Evolutionary conservation across 805 yeast genomes (phyloP), one percentile per base, ranked within the genome.

Genomic region (Myxozyma mucilagina): DNA sequence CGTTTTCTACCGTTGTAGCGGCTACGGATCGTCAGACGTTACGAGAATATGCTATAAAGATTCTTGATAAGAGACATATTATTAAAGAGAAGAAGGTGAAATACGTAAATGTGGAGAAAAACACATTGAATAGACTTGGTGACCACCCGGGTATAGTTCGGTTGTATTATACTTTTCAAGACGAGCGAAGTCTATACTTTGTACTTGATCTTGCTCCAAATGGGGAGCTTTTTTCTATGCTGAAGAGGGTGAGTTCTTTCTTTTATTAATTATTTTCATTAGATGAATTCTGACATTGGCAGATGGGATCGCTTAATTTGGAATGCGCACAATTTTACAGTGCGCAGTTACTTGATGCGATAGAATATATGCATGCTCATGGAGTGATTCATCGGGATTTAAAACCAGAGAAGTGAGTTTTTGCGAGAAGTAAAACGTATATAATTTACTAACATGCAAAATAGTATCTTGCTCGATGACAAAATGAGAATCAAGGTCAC

Each of bases 131-230:
- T 73, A 76, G 93, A 29, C 77, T 94, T 64, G 97, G 97, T 2
- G 86, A 87, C 58, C 98, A 94, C 71, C 97, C 97, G 0, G 99
- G 99, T 0, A 87, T 94, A 34, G 96, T 94, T 20, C 89, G 92
- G 51, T 77, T 94, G 50, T 89, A 90, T 75, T 94, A 89, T 74
- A 94, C 99, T 1, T 94, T 94, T 75, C 99, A 94, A 74, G 99
- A 94, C 73, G 90, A 89, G 48, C 82, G 84, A 61, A 86, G 90
- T 38, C 77, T 94, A 42, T 94, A 90, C 72, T 94, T 92, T 73
- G 99, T 93, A 41, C 82, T 94, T 56, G 98, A 94, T 74, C 89
- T 86, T 71, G 98, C 98, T 1, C 87, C 93, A 61, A 90, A 91
- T 69, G 99, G 99, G n/a, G 99, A 94, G 74, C 77, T 94, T 53